Evolutionary conservation across 2,329 filamentous ascomycete species (phyloP).

Genomic region (Coniochaeta sp.): DNA sequence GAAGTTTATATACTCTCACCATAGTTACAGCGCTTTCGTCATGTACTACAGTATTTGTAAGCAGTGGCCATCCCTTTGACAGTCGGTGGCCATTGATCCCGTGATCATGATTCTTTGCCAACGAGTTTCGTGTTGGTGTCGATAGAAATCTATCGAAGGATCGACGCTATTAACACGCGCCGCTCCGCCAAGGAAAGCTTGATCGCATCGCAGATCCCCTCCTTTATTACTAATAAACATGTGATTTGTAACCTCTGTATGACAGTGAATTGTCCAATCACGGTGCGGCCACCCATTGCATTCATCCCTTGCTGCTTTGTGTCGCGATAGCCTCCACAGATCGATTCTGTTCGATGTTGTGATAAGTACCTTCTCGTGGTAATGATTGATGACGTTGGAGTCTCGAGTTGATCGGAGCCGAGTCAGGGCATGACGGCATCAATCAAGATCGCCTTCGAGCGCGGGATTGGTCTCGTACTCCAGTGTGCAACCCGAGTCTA

Average conservation of each 20-base stretch:
- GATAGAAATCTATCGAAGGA: neutral
- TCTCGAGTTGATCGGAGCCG: too few relatives aligned
- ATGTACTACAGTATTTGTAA: neutral
- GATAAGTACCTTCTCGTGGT: too few relatives aligned
- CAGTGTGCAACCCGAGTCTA: too few relatives aligned
- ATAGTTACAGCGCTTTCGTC: neutral
- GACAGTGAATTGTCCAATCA: neutral
- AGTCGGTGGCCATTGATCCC: neutral
- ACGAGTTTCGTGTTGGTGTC: neutral
- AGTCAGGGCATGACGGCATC: too few relatives aligned
- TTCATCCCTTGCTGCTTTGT: neutral
- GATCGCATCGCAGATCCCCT: neutral
- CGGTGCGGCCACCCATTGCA: too few relatives aligned
- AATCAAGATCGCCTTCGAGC: too few relatives aligned
- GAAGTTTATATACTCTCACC: neutral
- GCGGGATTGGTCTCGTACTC: too few relatives aligned
- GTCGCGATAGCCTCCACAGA: too few relatives aligned
- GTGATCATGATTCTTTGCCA: neutral
- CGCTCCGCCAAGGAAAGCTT: neutral
- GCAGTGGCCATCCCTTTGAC: neutral
- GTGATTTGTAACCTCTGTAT: neutral
- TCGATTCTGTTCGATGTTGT: too few relatives aligned
- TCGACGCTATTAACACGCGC: neutral
- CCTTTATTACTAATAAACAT: neutral
- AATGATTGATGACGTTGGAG: too few relatives aligned